Evolutionary conservation across 2,329 filamentous ascomycete species (phyloP).

Genomic region (Hyphodiscus sp.): DNA sequence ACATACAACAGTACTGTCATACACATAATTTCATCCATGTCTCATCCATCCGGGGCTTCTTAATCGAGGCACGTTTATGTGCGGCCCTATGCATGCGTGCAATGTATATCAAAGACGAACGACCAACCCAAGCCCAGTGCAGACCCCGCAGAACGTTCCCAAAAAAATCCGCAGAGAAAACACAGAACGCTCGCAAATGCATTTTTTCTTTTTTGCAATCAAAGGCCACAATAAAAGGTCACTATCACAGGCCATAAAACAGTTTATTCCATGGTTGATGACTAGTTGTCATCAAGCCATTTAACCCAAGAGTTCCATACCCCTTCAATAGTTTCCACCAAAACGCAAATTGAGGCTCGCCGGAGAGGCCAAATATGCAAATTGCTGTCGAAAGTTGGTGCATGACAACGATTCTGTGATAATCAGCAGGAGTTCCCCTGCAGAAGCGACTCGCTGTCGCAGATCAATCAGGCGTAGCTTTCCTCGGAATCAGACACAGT

Average conservation of each 20-base stretch:
- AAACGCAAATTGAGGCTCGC: background rate
- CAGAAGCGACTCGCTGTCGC: background rate
- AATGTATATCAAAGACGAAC: constrained; percentile 16
- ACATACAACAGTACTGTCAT: constrained; percentile 11
- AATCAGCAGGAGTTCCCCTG: background rate
- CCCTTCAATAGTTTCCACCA: background rate
- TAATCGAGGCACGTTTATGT: constrained; percentile 3
- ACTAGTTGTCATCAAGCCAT: background rate
- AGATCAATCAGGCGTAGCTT: constrained; percentile 1
- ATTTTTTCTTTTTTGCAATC: constrained; percentile 5
- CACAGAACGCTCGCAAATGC: constrained; percentile 26
- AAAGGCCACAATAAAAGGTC: constrained; percentile 13
- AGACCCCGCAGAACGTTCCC: constrained; percentile 9
- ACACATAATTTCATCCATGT: background rate
- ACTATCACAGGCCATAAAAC: constrained; percentile 8
- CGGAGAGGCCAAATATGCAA: background rate
- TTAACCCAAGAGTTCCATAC: constrained; percentile 8
- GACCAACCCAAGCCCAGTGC: constrained; percentile 13
- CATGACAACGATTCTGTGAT: background rate
- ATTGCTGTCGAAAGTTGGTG: background rate
- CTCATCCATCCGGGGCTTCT: background rate
- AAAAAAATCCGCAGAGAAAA: constrained; percentile 8
- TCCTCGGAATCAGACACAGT: background rate
- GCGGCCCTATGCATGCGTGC: constrained; percentile 8
- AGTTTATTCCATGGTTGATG: constrained; percentile 1